Evolutionary conservation across 164 flowering plant genomes (phyloP).

Genomic region (Umbellularia californica): DNA sequence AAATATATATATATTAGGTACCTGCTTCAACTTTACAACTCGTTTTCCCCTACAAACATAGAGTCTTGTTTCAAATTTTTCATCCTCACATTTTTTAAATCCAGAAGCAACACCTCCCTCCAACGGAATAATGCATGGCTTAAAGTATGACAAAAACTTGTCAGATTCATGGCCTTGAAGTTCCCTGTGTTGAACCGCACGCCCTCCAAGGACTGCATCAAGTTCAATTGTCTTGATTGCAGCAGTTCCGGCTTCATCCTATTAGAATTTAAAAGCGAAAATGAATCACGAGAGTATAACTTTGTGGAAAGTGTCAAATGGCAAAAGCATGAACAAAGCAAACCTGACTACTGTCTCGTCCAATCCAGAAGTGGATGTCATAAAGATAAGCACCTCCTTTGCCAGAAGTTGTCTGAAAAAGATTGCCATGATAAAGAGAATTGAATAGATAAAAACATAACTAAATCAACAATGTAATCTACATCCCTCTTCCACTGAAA

Average conservation of each 20-base stretch:
- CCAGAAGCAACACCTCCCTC: constrained; percentile 99
- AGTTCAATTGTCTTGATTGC: constrained; percentile 97
- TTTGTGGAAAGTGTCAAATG: neutral
- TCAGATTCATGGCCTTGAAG: constrained; percentile 96
- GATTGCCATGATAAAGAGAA: constrained; percentile 1
- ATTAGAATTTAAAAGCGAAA: constrained; percentile 10
- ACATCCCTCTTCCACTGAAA: too few relatives aligned
- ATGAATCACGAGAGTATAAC: neutral
- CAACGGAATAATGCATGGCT: constrained; percentile 90
- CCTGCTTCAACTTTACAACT: constrained; percentile 89
- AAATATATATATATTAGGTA: constrained; percentile 1
- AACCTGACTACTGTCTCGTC: constrained; percentile 96
- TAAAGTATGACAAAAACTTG: constrained; percentile 93
- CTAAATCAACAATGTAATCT: too few relatives aligned
- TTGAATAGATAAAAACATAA: neutral
- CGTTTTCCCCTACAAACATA: constrained; percentile 88
- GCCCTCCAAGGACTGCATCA: constrained; percentile 94
- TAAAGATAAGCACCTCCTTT: constrained; percentile 76
- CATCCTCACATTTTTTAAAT: constrained; percentile 77
- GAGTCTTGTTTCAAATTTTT: constrained; percentile 82
- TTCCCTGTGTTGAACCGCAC: constrained; percentile 96
- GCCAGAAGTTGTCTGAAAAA: constrained; percentile 66
- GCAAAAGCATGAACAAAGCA: constrained; percentile 6
- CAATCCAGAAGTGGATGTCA: constrained; percentile 97
- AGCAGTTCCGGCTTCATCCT: constrained; percentile 99